Evolutionary conservation across 441 rosid genomes (phyloP), one percentile per base, ranked within the genome.

Genomic region (Brassica hybrid): DNA sequence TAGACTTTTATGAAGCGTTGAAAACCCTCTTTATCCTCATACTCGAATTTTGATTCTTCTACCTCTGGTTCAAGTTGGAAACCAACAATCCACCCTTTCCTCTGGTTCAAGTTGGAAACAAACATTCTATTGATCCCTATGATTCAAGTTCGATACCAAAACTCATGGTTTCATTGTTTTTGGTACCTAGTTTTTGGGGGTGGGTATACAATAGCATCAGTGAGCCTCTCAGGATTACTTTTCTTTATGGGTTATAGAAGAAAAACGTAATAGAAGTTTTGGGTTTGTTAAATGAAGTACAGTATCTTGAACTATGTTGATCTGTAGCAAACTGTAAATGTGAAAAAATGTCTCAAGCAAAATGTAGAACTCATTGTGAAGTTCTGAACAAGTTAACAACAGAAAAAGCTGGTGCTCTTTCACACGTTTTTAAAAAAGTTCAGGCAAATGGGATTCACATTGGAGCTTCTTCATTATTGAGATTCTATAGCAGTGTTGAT

Each of bases 1-100:
- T 2, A 48, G 57, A 67, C 77, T 73, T 30, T 36, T 57, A 21
- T 61, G 5, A 12, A 67, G 32, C 32, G 58, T 59, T 78, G 1
- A 17, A 13, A 67, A 6, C 6, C n/a, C 43, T 25, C 54, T 72
- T 59, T 36, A 36, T 65, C 48, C 56, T n/a, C 9, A 0, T 12
- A 32, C 43, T 67, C 48, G 66, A 57, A 8, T 41, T 25, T 25
- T 43, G 59, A 7, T 67, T 67, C 67, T 38, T 32, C 25, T 18
- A 59, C 38, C 3, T 61, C 16, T 64, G 27, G 19, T 14, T 69
- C 13, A 34, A 50, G 0, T 50, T 69, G 50, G 56, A 59, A 59
- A 59, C 50, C 19, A 62, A 30, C 8, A 27, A 27, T 27, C 65
- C 17, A 48, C 56, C 7, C 17, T 48, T n/a, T 48, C 56, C 56